phyloP scores from a whole-genome alignment of 1,284 basidiomycete species.

The Cryptococcus sp. region DNA sequence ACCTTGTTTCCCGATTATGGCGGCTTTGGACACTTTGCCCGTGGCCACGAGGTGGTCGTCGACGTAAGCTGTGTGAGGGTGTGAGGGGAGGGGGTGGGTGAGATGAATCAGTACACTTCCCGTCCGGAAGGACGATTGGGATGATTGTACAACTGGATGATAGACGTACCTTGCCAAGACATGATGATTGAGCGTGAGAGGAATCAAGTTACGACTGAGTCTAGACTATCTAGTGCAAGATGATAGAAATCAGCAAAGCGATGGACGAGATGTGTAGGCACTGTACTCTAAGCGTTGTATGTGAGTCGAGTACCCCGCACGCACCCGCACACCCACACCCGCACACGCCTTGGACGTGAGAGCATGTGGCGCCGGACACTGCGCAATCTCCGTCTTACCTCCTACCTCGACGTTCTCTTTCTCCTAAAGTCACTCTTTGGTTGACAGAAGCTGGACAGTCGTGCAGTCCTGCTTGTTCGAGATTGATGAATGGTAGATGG shows the following conservation, averaged over 20 bases:
- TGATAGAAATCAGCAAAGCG: neutral
- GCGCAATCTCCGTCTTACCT: too few relatives aligned
- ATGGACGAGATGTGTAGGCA: neutral
- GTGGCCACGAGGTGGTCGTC: slow-evolving; percentile 80
- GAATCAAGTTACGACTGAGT: neutral
- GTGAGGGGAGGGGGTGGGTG: neutral
- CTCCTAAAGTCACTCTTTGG: too few relatives aligned
- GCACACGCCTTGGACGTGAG: too few relatives aligned
- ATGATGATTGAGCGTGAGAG: slow-evolving; percentile 11
- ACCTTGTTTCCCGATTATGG: slow-evolving; percentile 81
- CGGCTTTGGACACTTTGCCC: slow-evolving; percentile 73
- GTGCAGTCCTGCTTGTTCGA: too few relatives aligned
- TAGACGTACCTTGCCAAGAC: slow-evolving; percentile 38
- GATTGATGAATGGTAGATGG: too few relatives aligned
- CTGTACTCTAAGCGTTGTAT: neutral
- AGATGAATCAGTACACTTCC: too few relatives aligned
- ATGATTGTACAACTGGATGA: neutral
- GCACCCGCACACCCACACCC: too few relatives aligned
- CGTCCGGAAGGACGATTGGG: neutral
- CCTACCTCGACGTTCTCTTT: too few relatives aligned
- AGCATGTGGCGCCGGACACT: too few relatives aligned
- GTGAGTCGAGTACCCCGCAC: too few relatives aligned
- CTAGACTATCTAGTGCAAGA: too few relatives aligned
- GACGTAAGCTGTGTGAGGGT: slow-evolving; percentile 68
- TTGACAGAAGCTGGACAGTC: too few relatives aligned